Evolutionary conservation across 768 basidiomycete species (phyloP).

Genomic region (Amanita exitialis): DNA sequence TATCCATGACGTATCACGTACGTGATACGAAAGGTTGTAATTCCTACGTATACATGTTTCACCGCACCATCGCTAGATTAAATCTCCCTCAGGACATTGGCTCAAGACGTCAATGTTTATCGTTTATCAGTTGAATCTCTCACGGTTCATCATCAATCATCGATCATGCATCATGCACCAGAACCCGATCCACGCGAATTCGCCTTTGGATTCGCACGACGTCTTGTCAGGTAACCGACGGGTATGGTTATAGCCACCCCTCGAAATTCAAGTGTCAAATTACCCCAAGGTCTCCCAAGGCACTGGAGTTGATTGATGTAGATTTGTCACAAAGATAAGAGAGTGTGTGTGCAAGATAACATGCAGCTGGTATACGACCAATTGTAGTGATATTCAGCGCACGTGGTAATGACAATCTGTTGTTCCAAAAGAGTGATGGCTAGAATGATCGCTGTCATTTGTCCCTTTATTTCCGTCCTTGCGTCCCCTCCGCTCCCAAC

Average conservation of each 20-base stretch:
- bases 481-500: neutral
- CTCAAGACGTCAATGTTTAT: slow-evolving; percentile 31
- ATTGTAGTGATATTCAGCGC: too few relatives aligned
- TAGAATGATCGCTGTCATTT: neutral
- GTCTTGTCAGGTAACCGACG: too few relatives aligned
- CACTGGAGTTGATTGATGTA: slow-evolving; percentile 12
- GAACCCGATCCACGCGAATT: slow-evolving; percentile 32
- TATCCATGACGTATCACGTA: slow-evolving; percentile 31
- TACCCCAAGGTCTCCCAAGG: slow-evolving; percentile 4
- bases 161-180: slow-evolving; percentile 20
- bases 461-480: neutral
- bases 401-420: too few relatives aligned
- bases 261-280: too few relatives aligned
- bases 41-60: slow-evolving; percentile 14
- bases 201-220: slow-evolving; percentile 38
- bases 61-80: neutral
- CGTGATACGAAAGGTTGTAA: slow-evolving; percentile 33
- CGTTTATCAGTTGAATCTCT: slow-evolving; percentile 41
- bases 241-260: slow-evolving; percentile 11
- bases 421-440: neutral
- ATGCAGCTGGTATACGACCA: too few relatives aligned
- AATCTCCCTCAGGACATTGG: slow-evolving; percentile 22
- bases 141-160: slow-evolving; percentile 37
- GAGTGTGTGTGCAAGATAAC: too few relatives aligned
- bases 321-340: too few relatives aligned